phyloP scores from a whole-genome alignment of 305 asterid species.

The Galium porrigens region DNA sequence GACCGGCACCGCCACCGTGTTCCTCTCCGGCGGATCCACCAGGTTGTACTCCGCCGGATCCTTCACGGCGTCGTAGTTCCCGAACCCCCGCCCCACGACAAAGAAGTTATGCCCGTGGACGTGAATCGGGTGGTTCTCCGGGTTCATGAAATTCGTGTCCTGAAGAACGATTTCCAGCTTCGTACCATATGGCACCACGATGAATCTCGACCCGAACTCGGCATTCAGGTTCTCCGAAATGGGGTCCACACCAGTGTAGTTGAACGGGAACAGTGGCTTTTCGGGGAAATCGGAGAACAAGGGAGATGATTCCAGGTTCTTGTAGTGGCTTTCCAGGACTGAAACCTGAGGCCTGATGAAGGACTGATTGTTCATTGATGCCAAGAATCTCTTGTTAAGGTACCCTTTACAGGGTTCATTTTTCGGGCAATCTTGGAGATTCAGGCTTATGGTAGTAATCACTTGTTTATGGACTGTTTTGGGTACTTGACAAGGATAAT shows the following conservation, averaged over 20 bases:
- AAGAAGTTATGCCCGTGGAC: slow-evolving; percentile 72
- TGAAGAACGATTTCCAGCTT: slow-evolving; percentile 53
- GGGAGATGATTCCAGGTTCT: slow-evolving; percentile 14
- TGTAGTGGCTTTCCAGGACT: slow-evolving; percentile 39
- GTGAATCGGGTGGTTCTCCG: slow-evolving; percentile 66
- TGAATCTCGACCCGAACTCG: slow-evolving; percentile 32
- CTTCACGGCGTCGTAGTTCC: slow-evolving; percentile 34
- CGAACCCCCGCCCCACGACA: slow-evolving; percentile 58
- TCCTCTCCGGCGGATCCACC: slow-evolving; percentile 68
- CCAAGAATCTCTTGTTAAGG: slow-evolving; percentile 35
- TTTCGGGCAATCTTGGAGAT: slow-evolving; percentile 56
- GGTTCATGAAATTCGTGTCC: slow-evolving; percentile 45
- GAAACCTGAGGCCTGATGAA: slow-evolving; percentile 36
- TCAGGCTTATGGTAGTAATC: slow-evolving; percentile 39
- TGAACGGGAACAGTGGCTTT: slow-evolving; percentile 37
- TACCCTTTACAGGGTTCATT: slow-evolving; percentile 53
- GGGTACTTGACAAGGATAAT: slow-evolving; percentile 58
- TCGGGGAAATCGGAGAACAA: slow-evolving; percentile 35
- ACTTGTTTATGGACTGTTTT: slow-evolving; percentile 31
- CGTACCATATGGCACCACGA: slow-evolving; percentile 36
- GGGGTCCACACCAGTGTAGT: slow-evolving; percentile 51
- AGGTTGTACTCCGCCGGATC: slow-evolving; percentile 40
- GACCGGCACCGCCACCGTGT: slow-evolving; percentile 64
- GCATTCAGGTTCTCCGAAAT: slow-evolving; percentile 50
- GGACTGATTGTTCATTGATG: slow-evolving; percentile 68